phyloP scores from a whole-genome alignment of 2,329 filamentous ascomycete species.

The Chaetomium olivaceum region DNA sequence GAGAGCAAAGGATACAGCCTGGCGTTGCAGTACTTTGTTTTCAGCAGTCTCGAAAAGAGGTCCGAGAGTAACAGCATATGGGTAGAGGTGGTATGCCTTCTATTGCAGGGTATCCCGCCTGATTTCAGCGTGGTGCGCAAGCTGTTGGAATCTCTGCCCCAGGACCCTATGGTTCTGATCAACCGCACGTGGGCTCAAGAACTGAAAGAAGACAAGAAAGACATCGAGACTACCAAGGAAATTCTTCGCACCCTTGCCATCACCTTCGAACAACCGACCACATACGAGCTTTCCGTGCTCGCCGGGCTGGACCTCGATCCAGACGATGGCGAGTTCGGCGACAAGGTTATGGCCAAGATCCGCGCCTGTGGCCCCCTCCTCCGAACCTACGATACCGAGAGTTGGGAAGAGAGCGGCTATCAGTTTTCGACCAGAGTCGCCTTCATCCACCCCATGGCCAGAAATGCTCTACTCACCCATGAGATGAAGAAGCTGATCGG shows the following conservation, averaged over 20 bases:
- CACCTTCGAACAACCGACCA: not conserved
- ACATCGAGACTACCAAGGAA: not conserved
- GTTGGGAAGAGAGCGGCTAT: constrained; percentile 3
- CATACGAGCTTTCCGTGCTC: not conserved
- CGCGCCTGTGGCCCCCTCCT: not conserved
- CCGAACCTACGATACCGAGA: not conserved
- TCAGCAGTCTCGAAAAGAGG: constrained; percentile 1
- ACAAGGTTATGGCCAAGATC: not conserved
- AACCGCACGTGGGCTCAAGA: not conserved
- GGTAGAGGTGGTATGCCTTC: not conserved
- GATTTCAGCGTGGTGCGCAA: not conserved
- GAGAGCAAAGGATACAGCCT: not conserved
- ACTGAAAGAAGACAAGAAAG: not conserved
- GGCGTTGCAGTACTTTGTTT: constrained; percentile 2
- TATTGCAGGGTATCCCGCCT: not conserved
- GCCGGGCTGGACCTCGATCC: constrained; percentile 1
- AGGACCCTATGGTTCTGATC: not conserved
- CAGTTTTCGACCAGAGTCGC: constrained; percentile 1
- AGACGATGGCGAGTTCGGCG: not conserved
- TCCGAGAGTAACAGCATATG: constrained; percentile 2
- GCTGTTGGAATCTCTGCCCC: not conserved
- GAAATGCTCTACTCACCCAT: not conserved
- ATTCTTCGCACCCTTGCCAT: constrained; percentile 1
- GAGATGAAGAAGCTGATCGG: constrained; percentile 2
- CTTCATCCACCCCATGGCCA: constrained; percentile 3